Conservation (phyloP, 345 rosid species). For the Viola odorata region DNA sequence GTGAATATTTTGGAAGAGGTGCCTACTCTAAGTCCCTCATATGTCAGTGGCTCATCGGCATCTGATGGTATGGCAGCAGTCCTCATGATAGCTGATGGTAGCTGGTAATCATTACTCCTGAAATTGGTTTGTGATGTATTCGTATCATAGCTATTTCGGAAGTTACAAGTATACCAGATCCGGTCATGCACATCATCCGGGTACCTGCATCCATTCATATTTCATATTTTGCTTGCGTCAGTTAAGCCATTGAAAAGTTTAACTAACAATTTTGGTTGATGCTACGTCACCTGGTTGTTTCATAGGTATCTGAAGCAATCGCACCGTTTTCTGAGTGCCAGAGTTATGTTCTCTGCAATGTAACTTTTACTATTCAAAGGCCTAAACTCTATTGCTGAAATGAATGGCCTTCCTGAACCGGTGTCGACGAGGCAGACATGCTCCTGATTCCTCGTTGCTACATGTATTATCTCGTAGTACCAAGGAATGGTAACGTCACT, state of each 20-base stretch:
- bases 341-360: constrained; percentile 11
- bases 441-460: constrained; percentile 9
- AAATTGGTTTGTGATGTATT: constrained; percentile 17
- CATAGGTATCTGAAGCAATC: constrained; percentile 20
- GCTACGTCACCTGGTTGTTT: constrained; percentile 9
- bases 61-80: constrained; percentile 29
- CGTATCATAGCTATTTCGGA: background rate
- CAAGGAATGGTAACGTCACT: constrained; percentile 8
- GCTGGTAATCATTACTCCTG: constrained; percentile 16
- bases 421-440: constrained; percentile 38
- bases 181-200: constrained; percentile 8
- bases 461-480: constrained; percentile 27
- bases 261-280: too few relatives aligned
- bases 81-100: constrained; percentile 30
- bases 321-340: constrained; percentile 9
- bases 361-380: constrained; percentile 3
- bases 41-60: constrained; percentile 19
- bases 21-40: constrained; percentile 18
- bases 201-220: too few relatives aligned
- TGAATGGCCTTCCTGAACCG: constrained; percentile 37
- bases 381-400: constrained; percentile 25
- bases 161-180: constrained; percentile 2
- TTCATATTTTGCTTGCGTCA: too few relatives aligned
- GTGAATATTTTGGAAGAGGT: constrained; percentile 26
- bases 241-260: too few relatives aligned